These are phyloP conservation scores for Claviceps sp. DNA, from an alignment of 2,329 filamentous ascomycete genomes.

Conservation along the genomic window DNA sequence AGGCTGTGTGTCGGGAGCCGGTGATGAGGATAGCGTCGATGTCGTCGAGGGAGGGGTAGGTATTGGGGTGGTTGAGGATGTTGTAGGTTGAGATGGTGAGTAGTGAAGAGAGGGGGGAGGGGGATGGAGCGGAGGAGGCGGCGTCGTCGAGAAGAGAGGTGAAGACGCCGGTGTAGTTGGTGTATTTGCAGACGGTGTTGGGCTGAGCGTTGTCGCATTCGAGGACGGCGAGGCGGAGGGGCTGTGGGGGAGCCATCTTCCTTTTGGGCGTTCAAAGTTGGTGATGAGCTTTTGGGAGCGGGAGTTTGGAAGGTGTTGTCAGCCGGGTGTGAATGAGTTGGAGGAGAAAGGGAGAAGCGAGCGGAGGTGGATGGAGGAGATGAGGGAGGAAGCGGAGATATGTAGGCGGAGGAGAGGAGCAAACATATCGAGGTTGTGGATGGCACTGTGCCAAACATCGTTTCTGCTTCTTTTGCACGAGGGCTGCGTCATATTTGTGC, in stretches of 20 bases:
- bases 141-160: slow-evolving; percentile 42
- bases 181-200: slow-evolving; percentile 49
- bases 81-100: slow-evolving; percentile 55
- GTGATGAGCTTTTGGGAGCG: not conserved
- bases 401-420: no score
- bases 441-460: not conserved
- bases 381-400: not conserved
- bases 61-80: slow-evolving; percentile 48
- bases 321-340: not conserved
- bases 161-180: slow-evolving; percentile 62
- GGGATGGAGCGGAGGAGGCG: slow-evolving; percentile 28
- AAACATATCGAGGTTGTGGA: not conserved
- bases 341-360: not conserved
- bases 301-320: not conserved
- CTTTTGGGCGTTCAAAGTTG: no score
- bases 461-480: no score
- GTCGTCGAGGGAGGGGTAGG: slow-evolving; percentile 59
- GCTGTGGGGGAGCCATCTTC: slow-evolving; percentile 34
- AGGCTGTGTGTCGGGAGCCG: slow-evolving; percentile 48
- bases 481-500: no score
- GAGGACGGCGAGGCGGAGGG: slow-evolving; percentile 70
- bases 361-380: not conserved
- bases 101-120: slow-evolving; percentile 26
- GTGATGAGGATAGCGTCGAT: slow-evolving; percentile 76
- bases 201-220: slow-evolving; percentile 72